These are phyloP conservation scores for Candida arabinofermentans DNA, from an alignment of 805 yeast genomes.

Conservation along the genomic window DNA sequence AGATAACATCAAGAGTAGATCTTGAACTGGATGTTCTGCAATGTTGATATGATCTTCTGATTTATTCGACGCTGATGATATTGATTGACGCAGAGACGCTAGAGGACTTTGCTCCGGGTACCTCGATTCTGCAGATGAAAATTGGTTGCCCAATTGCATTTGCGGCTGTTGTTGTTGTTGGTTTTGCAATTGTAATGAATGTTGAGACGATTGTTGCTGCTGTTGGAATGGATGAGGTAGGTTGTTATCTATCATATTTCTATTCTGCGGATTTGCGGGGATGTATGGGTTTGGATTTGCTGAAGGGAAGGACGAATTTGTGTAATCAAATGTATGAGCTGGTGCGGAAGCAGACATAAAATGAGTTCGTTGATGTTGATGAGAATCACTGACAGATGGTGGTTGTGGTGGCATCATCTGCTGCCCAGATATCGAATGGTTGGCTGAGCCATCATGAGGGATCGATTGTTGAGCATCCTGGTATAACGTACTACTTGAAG, in stretches of 20 bases:
- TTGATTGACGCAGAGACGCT: constrained; percentile 1
- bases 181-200: constrained; percentile 12
- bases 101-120: constrained; percentile 2
- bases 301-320: constrained; percentile 13
- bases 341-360: constrained; percentile 29
- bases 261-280: constrained; percentile 7
- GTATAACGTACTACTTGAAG: constrained; percentile 30
- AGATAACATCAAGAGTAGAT: constrained; percentile 78
- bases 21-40: constrained; percentile 77
- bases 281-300: constrained; percentile 5
- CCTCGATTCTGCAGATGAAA: constrained; percentile 1
- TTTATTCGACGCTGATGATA: constrained; percentile 1
- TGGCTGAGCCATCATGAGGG: constrained; percentile 8
- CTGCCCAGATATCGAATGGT: constrained; percentile 2
- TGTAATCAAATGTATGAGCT: constrained; percentile 16
- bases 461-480: constrained; percentile 30
- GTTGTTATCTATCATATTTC: constrained; percentile 6
- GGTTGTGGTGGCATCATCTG: constrained; percentile 8
- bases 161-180: constrained; percentile 7
- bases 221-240: constrained; percentile 9
- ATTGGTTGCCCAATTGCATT: too few relatives aligned
- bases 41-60: constrained; percentile 59
- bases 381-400: constrained; percentile 14
- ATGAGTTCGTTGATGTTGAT: constrained; percentile 11
- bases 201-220: constrained; percentile 13